A percentile compares a stretch with the other conserved stretches of the same genome.
These are phyloP conservation scores for Gnomoniopsis smithogilvyi DNA, from an alignment of 2,329 filamentous ascomycete species.

Conservation along the genomic window DNA sequence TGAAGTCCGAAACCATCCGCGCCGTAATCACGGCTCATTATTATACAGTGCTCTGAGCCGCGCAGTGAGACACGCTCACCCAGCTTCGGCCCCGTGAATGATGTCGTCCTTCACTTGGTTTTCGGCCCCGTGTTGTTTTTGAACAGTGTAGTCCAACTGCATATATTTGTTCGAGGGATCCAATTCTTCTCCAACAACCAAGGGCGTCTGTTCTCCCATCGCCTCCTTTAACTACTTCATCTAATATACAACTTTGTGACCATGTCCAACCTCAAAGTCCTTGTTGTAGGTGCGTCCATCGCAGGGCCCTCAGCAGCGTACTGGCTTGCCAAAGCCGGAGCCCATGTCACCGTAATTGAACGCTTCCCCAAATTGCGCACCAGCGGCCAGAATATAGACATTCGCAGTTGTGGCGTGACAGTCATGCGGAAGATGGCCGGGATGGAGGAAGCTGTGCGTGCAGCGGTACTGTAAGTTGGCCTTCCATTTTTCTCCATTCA, in stretches of 20 bases:
- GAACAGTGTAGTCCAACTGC: background rate
- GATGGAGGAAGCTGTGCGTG: constrained; percentile 33
- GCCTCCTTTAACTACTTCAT: background rate
- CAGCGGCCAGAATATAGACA: constrained; percentile 34
- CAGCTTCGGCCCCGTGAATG: background rate
- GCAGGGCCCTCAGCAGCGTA: constrained; percentile 24
- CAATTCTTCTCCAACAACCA: background rate
- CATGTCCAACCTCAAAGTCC: constrained; percentile 28
- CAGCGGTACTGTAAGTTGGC: constrained; percentile 25
- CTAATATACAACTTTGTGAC: background rate
- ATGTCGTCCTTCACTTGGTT: background rate
- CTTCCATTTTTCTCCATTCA: no score
- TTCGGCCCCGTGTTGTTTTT: background rate
- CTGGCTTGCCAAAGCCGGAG: constrained; percentile 27
- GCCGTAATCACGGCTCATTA: background rate
- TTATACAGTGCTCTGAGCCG: no score
- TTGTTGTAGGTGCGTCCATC: constrained; percentile 28
- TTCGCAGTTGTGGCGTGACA: constrained; percentile 33
- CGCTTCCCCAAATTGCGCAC: constrained; percentile 23
- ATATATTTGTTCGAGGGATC: background rate
- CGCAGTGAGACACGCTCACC: no score
- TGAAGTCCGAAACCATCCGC: constrained; percentile 5
- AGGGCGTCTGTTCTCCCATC: no score
- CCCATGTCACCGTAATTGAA: constrained; percentile 25
- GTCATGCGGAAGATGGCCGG: constrained; percentile 37